A percentile compares a stretch with the other conserved stretches of the same genome.
Conservation (phyloP, 495 filamentous ascomycete genomes). For the Pseudevernia furfuracea region DNA sequence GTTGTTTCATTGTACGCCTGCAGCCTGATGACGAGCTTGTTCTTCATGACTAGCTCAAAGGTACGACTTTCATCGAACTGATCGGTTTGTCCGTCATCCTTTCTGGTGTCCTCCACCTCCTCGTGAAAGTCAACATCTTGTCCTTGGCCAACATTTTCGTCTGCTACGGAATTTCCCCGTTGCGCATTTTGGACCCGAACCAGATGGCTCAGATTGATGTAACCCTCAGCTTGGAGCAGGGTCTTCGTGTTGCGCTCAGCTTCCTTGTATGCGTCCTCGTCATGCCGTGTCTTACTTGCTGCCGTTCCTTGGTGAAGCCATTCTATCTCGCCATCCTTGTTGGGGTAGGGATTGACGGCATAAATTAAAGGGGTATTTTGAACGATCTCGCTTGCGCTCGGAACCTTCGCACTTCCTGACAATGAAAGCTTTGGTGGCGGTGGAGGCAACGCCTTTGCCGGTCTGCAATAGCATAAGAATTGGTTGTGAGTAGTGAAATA, state of each 20-base stretch:
- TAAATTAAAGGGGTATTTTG: conserved; percentile 55
- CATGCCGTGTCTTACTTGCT: conserved; percentile 40
- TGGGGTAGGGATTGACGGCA: conserved; percentile 55
- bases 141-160: conserved; percentile 43
- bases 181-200: conserved; percentile 48
- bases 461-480: conserved; percentile 58
- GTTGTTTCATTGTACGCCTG: conserved; percentile 54
- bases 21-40: conserved; percentile 58
- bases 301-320: conserved; percentile 49
- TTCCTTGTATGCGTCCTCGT: conserved; percentile 57
- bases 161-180: conserved; percentile 43
- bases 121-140: conserved; percentile 44
- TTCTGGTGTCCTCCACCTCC: conserved; percentile 38
- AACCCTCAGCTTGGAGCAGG: conserved; percentile 54
- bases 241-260: conserved; percentile 54
- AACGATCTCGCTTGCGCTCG: conserved; percentile 49
- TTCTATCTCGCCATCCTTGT: conserved; percentile 46
- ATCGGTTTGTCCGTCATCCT: conserved; percentile 46
- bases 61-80: conserved; percentile 51
- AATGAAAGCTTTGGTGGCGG: conserved; percentile 51
- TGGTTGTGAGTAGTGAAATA: conserved; percentile 67
- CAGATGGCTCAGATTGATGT: conserved; percentile 56
- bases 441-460: conserved; percentile 57
- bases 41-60: conserved; percentile 57
- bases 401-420: conserved; percentile 39